These are phyloP conservation scores for Rosellinia necatrix DNA, from an alignment of 2,329 filamentous ascomycete genomes.

Conservation along the genomic window DNA sequence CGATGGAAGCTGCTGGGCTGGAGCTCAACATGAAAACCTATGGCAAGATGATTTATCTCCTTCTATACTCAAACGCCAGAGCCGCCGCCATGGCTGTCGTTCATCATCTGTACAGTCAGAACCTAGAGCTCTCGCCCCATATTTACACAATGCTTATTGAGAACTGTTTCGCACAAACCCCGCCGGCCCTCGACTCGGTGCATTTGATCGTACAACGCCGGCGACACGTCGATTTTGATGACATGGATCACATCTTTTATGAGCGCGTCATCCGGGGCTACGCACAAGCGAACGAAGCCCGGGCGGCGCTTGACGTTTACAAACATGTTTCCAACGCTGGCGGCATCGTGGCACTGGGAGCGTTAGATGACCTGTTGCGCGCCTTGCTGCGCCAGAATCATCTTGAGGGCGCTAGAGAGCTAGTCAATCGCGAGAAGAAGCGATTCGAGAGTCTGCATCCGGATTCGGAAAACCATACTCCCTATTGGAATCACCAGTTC, in stretches of 20 bases:
- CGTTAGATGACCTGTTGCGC: conserved; percentile 50
- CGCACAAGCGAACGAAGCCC: conserved; percentile 56
- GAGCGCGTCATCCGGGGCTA: conserved; percentile 64
- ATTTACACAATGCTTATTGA: conserved; percentile 77
- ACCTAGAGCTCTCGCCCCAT: conserved; percentile 61
- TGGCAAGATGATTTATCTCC: conserved; percentile 69
- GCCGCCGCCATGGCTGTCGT: conserved; percentile 65
- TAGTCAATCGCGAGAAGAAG: conserved; percentile 34
- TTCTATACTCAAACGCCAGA: conserved; percentile 55
- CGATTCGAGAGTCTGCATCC: conserved; percentile 26
- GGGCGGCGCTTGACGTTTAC: conserved; percentile 55
- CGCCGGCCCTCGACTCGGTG: conserved; percentile 65
- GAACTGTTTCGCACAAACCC: conserved; percentile 64
- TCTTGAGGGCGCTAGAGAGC: conserved; percentile 28
- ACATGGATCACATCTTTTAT: conserved; percentile 55
- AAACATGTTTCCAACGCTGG: conserved; percentile 48
- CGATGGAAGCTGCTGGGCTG: conserved; percentile 62
- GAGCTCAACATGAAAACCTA: conserved; percentile 67
- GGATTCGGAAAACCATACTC: conserved; percentile 9
- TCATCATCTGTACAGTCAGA: conserved; percentile 60
- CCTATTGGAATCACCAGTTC: conserved; percentile 36
- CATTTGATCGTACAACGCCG: conserved; percentile 61
- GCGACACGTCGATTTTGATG: conserved; percentile 36
- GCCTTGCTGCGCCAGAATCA: conserved; percentile 30
- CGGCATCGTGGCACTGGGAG: conserved; percentile 48